A percentile compares a stretch with the other conserved stretches of the same genome.
Conservation (phyloP, 441 rosid species). For the Gossypium davidsonii region DNA sequence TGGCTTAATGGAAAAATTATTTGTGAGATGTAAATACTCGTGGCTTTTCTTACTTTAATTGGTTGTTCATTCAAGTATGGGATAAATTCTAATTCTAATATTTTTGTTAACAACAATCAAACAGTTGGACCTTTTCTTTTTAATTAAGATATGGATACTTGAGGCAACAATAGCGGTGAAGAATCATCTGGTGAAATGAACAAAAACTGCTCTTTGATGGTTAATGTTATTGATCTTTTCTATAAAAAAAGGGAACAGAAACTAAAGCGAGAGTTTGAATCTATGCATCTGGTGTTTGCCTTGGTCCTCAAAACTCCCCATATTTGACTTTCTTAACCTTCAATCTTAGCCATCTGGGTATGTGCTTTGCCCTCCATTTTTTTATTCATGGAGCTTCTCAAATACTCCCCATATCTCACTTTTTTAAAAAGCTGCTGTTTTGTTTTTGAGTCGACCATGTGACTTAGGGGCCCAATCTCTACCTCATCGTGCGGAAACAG, state of each 20-base stretch:
- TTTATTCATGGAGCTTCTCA: slow-evolving; percentile 18
- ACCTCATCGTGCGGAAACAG: slow-evolving; percentile 16
- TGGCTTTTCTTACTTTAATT: too few species aligned
- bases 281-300: too few species aligned
- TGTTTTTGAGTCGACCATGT: not conserved
- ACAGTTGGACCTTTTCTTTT: too few species aligned
- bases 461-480: slow-evolving; percentile 22
- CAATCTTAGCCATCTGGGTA: slow-evolving; percentile 9
- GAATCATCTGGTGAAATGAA: too few species aligned
- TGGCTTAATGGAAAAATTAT: not conserved
- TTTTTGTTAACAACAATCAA: too few species aligned
- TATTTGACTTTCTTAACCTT: not conserved
- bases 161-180: too few species aligned
- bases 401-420: slow-evolving; percentile 18
- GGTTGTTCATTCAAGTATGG: too few species aligned
- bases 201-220: too few species aligned
- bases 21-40: not conserved
- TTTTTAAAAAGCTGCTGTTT: slow-evolving; percentile 9
- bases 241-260: not conserved
- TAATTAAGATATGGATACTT: too few species aligned
- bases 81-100: too few species aligned
- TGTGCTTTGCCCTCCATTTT: slow-evolving; percentile 20
- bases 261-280: not conserved
- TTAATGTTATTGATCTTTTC: too few species aligned
- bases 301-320: too few species aligned